A percentile compares a stretch with the other conserved stretches of the same genome.
These are phyloP conservation scores for Galerina marginata DNA, from an alignment of 768 basidiomycete genomes.

Conservation along the genomic window DNA sequence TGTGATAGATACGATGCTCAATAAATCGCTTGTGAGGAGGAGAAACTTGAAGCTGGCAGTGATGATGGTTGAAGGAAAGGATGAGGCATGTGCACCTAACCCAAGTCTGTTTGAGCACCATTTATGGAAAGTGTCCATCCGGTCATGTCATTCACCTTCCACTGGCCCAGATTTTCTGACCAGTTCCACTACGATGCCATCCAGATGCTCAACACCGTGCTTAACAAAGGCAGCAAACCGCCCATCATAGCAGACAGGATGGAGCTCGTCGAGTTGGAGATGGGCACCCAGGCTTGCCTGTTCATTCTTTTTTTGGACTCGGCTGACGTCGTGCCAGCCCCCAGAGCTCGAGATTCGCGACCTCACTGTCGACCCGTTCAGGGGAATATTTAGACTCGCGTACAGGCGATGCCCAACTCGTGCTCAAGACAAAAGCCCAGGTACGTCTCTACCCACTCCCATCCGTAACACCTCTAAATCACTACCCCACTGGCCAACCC, in stretches of 20 bases:
- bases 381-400: slow-evolving; percentile 94
- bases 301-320: neutral
- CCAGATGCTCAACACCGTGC: slow-evolving; percentile 94
- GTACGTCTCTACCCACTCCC: slow-evolving; percentile 44
- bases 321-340: slow-evolving; percentile 57
- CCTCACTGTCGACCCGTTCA: slow-evolving; percentile 92
- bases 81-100: neutral
- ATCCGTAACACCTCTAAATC: neutral
- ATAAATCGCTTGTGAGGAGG: too few species aligned
- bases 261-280: slow-evolving; percentile 97
- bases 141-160: slow-evolving; percentile 86
- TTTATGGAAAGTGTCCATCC: slow-evolving; percentile 1
- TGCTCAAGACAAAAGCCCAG: slow-evolving; percentile 92
- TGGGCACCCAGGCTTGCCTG: slow-evolving; percentile 89
- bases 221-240: slow-evolving; percentile 97
- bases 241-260: slow-evolving; percentile 97
- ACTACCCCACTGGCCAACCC: slow-evolving; percentile 79
- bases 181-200: slow-evolving; percentile 96
- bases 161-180: slow-evolving; percentile 97
- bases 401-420: slow-evolving; percentile 94
- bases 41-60: too few species aligned
- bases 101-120: too few species aligned
- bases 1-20: too few species aligned
- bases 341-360: slow-evolving; percentile 97
- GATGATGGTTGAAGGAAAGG: too few species aligned